A percentile compares a stretch with the other conserved stretches of the same genome.
These are phyloP conservation scores for Lodderomyces theae DNA, from an alignment of 1,139 yeast species.

Conservation along the genomic window DNA sequence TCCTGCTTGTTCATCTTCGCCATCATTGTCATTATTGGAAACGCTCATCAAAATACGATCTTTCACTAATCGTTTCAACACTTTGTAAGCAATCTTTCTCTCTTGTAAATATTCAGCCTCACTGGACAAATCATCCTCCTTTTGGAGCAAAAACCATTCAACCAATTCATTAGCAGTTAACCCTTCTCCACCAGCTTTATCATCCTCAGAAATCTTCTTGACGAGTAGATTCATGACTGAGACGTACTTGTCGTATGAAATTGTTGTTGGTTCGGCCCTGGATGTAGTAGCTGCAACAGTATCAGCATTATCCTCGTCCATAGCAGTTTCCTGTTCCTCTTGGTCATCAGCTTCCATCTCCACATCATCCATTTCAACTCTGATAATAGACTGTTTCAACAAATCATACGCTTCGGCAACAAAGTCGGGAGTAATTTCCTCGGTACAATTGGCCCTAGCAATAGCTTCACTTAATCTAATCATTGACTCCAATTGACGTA, in stretches of 20 bases:
- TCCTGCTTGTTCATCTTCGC: neutral
- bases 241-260: conserved; percentile 84
- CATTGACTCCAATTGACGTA: conserved; percentile 93
- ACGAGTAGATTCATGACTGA: conserved; percentile 81
- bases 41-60: conserved; percentile 85
- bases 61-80: conserved; percentile 77
- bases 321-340: conserved; percentile 18
- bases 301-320: neutral
- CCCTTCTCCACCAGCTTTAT: conserved; percentile 57
- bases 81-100: conserved; percentile 71
- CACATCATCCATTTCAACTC: conserved; percentile 93
- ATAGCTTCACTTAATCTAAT: conserved; percentile 93
- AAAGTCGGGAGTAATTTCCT: conserved; percentile 78
- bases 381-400: conserved; percentile 84
- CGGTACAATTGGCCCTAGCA: conserved; percentile 95
- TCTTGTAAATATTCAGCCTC: conserved; percentile 75
- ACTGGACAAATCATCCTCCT: conserved; percentile 66
- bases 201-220: conserved; percentile 62
- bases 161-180: conserved; percentile 67
- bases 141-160: conserved; percentile 77
- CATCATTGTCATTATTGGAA: conserved; percentile 46
- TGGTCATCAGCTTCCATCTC: conserved; percentile 70
- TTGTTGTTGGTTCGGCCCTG: conserved; percentile 34
- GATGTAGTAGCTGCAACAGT: neutral
- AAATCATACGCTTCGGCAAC: conserved; percentile 94